Conservation (phyloP, 129 eudicot species). For the Cynara cardunculus region DNA sequence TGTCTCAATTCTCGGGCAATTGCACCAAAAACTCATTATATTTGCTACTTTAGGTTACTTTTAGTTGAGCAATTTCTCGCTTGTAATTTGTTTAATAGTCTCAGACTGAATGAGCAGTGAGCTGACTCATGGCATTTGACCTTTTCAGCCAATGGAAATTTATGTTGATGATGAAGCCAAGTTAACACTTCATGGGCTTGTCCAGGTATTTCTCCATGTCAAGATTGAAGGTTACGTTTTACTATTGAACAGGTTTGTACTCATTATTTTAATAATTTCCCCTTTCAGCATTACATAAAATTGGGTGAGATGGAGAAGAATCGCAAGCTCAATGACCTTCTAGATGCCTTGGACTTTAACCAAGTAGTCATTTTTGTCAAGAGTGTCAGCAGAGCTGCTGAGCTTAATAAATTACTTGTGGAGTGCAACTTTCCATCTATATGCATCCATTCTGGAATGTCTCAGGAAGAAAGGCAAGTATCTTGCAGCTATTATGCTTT, state of each 20-base stretch:
- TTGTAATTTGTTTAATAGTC: slow-evolving; percentile 14
- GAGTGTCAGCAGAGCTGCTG: slow-evolving; percentile 90
- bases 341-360: slow-evolving; percentile 90
- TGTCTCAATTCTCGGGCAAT: too few relatives aligned
- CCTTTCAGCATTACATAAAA: slow-evolving; percentile 81
- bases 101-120: neutral
- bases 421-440: slow-evolving; percentile 95
- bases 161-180: slow-evolving; percentile 96
- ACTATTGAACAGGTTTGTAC: neutral
- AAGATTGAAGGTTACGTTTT: neutral
- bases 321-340: slow-evolving; percentile 85
- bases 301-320: slow-evolving; percentile 85
- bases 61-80: neutral
- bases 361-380: slow-evolving; percentile 95
- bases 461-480: slow-evolving; percentile 88
- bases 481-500: neutral
- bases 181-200: slow-evolving; percentile 93
- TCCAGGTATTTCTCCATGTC: slow-evolving; percentile 53
- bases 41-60: neutral
- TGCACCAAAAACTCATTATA: too few relatives aligned
- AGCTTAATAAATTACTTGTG: slow-evolving; percentile 79
- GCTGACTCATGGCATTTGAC: neutral
- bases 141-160: slow-evolving; percentile 95
- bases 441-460: slow-evolving; percentile 94
- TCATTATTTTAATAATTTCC: neutral